A percentile compares a stretch with the other conserved stretches of the same genome.
These are phyloP conservation scores for Calocybe gangraenosa DNA, from an alignment of 768 basidiomycete genomes.

Conservation along the genomic window DNA sequence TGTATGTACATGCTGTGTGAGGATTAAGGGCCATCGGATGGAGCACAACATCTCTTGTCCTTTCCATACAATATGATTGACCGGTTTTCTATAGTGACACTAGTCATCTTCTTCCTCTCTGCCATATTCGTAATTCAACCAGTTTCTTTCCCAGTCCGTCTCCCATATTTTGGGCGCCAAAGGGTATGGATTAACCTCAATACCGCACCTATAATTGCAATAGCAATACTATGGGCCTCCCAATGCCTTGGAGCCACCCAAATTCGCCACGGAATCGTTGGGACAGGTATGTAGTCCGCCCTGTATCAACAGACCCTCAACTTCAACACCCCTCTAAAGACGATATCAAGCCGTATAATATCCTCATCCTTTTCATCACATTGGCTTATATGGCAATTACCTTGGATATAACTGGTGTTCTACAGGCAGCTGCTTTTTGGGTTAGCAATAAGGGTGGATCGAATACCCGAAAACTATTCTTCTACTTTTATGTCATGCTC, in stretches of 20 bases:
- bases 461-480: constrained; percentile 69
- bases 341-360: constrained; percentile 86
- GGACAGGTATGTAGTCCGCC: constrained; percentile 23
- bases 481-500: constrained; percentile 84
- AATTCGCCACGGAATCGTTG: constrained; percentile 76
- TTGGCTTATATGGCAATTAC: constrained; percentile 93
- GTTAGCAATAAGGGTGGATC: constrained; percentile 79
- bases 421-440: constrained; percentile 87
- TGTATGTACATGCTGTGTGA: too few species aligned
- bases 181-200: constrained; percentile 27
- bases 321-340: constrained; percentile 26
- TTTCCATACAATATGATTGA: constrained; percentile 26
- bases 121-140: constrained; percentile 43
- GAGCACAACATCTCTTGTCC: background rate
- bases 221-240: constrained; percentile 45
- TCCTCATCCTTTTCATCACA: constrained; percentile 89
- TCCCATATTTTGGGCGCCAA: constrained; percentile 21
- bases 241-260: constrained; percentile 40
- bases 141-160: constrained; percentile 28
- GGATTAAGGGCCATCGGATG: too few species aligned
- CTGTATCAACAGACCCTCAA: constrained; percentile 7
- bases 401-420: constrained; percentile 83
- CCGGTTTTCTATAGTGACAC: constrained; percentile 40
- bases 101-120: constrained; percentile 45
- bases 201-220: constrained; percentile 46